Evolutionary conservation across 129 eudicot genomes (phyloP).

Genomic region (Chrysanthemum seticuspe): DNA sequence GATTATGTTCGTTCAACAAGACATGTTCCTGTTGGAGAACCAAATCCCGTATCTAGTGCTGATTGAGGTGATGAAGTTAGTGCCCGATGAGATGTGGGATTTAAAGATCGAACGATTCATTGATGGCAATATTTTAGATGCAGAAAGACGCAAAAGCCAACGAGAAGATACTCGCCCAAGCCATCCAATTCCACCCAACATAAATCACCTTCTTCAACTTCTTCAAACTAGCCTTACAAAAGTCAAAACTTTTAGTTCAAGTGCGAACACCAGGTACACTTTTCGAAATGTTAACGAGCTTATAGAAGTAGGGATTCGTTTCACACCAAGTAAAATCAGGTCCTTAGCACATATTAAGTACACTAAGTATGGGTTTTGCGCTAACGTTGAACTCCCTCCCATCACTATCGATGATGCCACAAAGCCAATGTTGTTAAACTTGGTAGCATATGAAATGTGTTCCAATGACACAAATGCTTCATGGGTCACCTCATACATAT

Average conservation of each 20-base stretch:
- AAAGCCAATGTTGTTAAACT: constrained; percentile 29
- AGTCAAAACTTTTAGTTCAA: background rate
- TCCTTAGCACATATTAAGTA: constrained; percentile 19
- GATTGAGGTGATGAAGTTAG: constrained; percentile 27
- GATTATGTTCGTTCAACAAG: constrained; percentile 28
- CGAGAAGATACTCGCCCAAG: too few species aligned
- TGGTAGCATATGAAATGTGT: constrained; percentile 45
- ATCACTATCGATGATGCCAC: constrained; percentile 31
- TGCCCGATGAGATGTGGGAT: background rate
- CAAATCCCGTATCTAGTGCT: constrained; percentile 36
- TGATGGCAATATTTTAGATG: constrained; percentile 9
- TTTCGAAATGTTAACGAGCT: constrained; percentile 31
- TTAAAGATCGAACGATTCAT: constrained; percentile 20
- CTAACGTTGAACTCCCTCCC: constrained; percentile 29
- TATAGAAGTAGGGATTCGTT: constrained; percentile 32
- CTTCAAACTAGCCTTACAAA: constrained; percentile 20
- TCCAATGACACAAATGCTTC: constrained; percentile 15
- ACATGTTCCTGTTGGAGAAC: constrained; percentile 38
- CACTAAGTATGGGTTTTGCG: background rate
- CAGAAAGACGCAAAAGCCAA: background rate
- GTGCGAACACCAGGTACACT: constrained; percentile 21
- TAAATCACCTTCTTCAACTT: constrained; percentile 27
- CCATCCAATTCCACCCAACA: background rate
- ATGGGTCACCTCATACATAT: constrained; percentile 36
- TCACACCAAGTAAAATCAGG: constrained; percentile 15